Conservation (phyloP, 805 yeast species). For the Starmerella kuoi region DNA sequence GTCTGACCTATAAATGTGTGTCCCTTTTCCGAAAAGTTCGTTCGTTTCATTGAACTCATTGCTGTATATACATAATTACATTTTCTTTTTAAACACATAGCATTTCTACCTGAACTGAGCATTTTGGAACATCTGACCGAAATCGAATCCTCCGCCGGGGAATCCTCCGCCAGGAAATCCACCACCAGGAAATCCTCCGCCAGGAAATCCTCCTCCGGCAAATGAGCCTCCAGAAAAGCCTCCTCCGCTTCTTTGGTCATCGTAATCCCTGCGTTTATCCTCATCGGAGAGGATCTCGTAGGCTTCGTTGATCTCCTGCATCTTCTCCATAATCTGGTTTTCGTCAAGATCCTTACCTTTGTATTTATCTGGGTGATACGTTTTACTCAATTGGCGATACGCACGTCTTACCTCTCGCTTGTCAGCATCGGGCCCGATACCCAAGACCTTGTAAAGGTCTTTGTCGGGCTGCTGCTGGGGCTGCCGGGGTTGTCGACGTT, state of each 20-base stretch:
- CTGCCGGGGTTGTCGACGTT: conserved; percentile 23
- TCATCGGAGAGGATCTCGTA: conserved; percentile 70
- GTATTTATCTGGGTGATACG: conserved; percentile 87
- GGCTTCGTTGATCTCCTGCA: conserved; percentile 88
- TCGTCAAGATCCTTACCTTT: conserved; percentile 47
- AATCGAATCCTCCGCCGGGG: not conserved
- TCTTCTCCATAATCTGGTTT: conserved; percentile 63
- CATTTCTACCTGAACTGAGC: not conserved
- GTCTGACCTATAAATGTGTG: too few relatives aligned
- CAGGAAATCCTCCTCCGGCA: conserved; percentile 5
- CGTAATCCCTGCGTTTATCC: conserved; percentile 53
- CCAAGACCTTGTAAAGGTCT: conserved; percentile 73
- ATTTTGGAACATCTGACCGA: not conserved
- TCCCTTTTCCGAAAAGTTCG: too few relatives aligned
- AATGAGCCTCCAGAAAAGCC: conserved; percentile 8
- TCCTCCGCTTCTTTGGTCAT: conserved; percentile 27
- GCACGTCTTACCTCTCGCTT: conserved; percentile 67
- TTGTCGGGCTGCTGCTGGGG: conserved; percentile 29
- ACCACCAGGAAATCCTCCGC: conserved; percentile 5
- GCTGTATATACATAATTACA: not conserved
- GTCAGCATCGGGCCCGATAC: conserved; percentile 53
- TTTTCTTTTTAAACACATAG: not conserved
- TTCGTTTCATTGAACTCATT: too few relatives aligned
- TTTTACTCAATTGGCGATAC: conserved; percentile 62
- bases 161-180: conserved; percentile 17